Base-by-base conservation (phyloP, 495 filamentous ascomycete species). In the Margaritispora aquatica region DNA sequence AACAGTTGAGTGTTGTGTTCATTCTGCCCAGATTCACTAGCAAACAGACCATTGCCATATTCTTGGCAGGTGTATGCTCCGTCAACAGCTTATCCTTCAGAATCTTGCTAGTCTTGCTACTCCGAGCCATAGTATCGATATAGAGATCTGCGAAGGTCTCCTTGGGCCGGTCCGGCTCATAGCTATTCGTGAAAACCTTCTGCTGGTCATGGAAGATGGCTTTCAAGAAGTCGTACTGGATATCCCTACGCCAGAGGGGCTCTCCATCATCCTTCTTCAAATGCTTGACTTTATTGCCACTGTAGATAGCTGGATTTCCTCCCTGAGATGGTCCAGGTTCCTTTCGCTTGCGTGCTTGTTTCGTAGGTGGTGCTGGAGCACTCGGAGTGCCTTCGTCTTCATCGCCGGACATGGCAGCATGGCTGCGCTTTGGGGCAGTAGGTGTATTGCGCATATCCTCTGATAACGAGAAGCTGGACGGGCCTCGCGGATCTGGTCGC, bases 31-130 rank as follows among this genome's bases (percentile, higher is more conserved):
- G 87, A 70, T 98, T 98, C 66, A 98, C 94, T 68, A 98, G 75
- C 67, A 98, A 74, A 76, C 94, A 98, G 58, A 98, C 91, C 94
- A 98, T 98, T 9, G 94, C 94, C 95, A 98, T 98, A 68, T 88
- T 90, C 69, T 96, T 88, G 26, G 95, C 94, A 46, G 90, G 91
- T 57, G 88, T 84, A 65, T 90, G 87, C 70, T 97, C 94, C 66
- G 84, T 93, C 66, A 96, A 84, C 63, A 98, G 81, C 77, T 98
- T 98, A 66, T 98, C 94, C 69, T 95, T 89, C 53, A 98, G 79
- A 59, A 98, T 95, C 73, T 97, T 97, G 75, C 94, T 97, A 26
- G 92, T 97, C 77, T 98, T 98, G 80, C 90, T 97, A 72, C 94
- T 98, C 73, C 90, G 81, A 7, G 95, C 92, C 94, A 98, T 98